These are phyloP conservation scores for Ocimum tenuiflorum DNA, from an alignment of 257 asterid species.

Conservation along the genomic window DNA sequence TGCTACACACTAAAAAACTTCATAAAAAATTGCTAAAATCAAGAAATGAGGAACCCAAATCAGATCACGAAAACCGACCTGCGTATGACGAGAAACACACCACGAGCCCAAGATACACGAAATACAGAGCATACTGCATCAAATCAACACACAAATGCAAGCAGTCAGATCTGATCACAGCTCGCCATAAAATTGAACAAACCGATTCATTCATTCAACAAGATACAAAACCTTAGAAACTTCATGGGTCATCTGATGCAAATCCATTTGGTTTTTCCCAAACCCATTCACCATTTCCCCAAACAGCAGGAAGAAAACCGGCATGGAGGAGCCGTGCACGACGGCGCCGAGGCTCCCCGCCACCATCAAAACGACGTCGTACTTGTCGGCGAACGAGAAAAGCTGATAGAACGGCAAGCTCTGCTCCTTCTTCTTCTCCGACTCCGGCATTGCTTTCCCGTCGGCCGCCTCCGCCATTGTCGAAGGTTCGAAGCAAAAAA, in stretches of 20 bases:
- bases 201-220: background rate
- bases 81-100: slow-evolving; percentile 96
- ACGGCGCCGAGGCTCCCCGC: slow-evolving; percentile 71
- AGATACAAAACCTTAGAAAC: slow-evolving; percentile 50
- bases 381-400: slow-evolving; percentile 47
- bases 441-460: slow-evolving; percentile 44
- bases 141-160: background rate
- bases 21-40: background rate
- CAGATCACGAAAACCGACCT: slow-evolving; percentile 55
- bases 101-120: slow-evolving; percentile 84
- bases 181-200: background rate
- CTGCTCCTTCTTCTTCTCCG: slow-evolving; percentile 62
- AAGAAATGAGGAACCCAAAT: background rate
- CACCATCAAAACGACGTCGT: slow-evolving; percentile 34
- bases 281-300: slow-evolving; percentile 97
- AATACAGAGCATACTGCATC: slow-evolving; percentile 90
- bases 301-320: slow-evolving; percentile 86
- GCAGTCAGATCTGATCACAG: slow-evolving; percentile 49
- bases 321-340: slow-evolving; percentile 95
- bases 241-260: slow-evolving; percentile 59
- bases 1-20: background rate
- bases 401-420: slow-evolving; percentile 53
- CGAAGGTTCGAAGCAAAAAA: background rate
- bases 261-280: slow-evolving; percentile 88
- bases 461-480: slow-evolving; percentile 48